These are phyloP conservation scores for Malus asiatica DNA, from an alignment of 306 rosid species.

Conservation along the genomic window DNA sequence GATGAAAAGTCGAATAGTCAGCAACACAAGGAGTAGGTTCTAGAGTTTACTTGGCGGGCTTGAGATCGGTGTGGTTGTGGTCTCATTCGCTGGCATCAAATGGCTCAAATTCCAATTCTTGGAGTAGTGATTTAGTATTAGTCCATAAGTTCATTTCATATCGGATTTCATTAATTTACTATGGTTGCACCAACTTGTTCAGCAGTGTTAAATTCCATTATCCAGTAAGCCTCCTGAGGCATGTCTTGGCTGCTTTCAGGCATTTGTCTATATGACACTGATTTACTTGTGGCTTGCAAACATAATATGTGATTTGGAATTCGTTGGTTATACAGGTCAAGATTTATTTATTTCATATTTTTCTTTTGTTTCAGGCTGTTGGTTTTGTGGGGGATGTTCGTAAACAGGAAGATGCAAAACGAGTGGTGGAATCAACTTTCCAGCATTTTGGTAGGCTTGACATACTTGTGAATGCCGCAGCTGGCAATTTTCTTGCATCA, in stretches of 20 bases:
- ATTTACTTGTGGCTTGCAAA: not conserved
- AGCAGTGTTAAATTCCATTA: not conserved
- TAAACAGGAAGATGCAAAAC: constrained; percentile 73
- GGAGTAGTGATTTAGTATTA: not conserved
- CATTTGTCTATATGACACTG: not conserved
- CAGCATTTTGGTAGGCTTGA: constrained; percentile 69
- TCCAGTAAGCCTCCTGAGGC: not conserved
- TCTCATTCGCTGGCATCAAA: not conserved
- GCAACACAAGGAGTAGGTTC: not conserved
- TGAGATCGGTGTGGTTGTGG: not conserved
- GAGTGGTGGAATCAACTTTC: constrained; percentile 61
- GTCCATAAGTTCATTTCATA: not conserved
- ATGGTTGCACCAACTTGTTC: not conserved
- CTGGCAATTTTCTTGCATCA: constrained; percentile 73
- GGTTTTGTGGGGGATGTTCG: constrained; percentile 89
- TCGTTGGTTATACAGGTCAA: not conserved
- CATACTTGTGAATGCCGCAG: constrained; percentile 85
- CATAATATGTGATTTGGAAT: not conserved
- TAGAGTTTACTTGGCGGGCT: not conserved
- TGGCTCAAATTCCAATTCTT: not conserved
- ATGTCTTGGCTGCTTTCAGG: not conserved
- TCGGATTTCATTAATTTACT: not conserved
- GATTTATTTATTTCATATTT: not conserved
- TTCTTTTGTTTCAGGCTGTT: constrained; percentile 38
- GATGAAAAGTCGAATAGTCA: not conserved